Base-by-base conservation (phyloP, 1,284 basidiomycete genomes). In the Cerioporus squamosus region DNA sequence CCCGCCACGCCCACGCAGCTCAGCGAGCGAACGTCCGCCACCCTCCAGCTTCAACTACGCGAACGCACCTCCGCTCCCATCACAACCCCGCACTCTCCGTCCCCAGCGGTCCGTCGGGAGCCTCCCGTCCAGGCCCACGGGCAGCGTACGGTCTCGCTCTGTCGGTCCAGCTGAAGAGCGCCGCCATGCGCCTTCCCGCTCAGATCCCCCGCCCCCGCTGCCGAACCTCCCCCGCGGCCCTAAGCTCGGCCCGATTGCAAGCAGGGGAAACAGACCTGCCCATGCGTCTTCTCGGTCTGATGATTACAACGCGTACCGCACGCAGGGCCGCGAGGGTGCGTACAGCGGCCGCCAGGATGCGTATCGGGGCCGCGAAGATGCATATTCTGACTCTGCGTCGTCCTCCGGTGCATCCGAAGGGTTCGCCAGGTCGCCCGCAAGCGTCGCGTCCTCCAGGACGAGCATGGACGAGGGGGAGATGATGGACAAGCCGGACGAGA, bases 361-460 rank as follows among this genome's bases (percentile, higher is more conserved):
- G 39, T 51, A 52, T 23, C 60, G 60, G 20, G 12, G 22, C 15
- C 36, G 49, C 8, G 49, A 29, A 38, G 63, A 64, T 17, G 40
- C 49, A 14, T 22, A 55, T 38, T 59, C 64, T 2, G 59, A 61
- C 45, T 61, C 63, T 4, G 42, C 55, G 9, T 59, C 56, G 24
- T 59, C 61, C 26, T 65, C 64, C 7, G 54, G 59, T 9, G 56
- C 38, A 3, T 61, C 61, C 9, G 55, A 53, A 24, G 29, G 45
- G 23, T 59, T 45, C 31, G 54, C 10, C 9, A 43, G 47, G 43
- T 57, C 62, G 48, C 49, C 66, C 4, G 50, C 59, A 18, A 74
- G 65, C 31, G 53, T 75, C 56, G 63, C 73, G 15, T 82, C 81
- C 2, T 81, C 81, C 1, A 71, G 75, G 44, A 82, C 80, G 26